Evolutionary conservation across 352 stramenopile species (phyloP).

Genomic region (Phytophthora meadii): DNA sequence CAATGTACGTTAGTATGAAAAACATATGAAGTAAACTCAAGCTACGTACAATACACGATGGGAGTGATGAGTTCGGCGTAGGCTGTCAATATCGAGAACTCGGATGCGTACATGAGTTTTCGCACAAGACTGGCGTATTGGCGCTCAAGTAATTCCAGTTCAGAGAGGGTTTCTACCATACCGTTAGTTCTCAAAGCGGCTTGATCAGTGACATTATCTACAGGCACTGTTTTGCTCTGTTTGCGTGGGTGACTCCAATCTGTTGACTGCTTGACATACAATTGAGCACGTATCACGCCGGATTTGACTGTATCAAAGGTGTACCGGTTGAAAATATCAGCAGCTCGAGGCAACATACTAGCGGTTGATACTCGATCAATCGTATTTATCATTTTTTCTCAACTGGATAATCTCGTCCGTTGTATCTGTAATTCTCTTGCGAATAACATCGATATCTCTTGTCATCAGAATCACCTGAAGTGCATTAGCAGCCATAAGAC

Average conservation of each 20-base stretch:
- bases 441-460: slow-evolving; percentile 16
- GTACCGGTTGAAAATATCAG: slow-evolving; percentile 11
- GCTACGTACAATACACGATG: slow-evolving; percentile 15
- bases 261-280: too few species aligned
- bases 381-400: slow-evolving; percentile 3
- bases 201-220: not conserved
- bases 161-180: not conserved
- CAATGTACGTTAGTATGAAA: not conserved
- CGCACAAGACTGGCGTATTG: slow-evolving; percentile 14
- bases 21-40: not conserved
- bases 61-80: slow-evolving; percentile 33
- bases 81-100: slow-evolving; percentile 35
- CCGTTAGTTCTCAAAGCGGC: too few species aligned
- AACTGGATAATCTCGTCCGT: slow-evolving; percentile 4
- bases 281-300: too few species aligned
- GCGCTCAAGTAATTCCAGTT: slow-evolving; percentile 18
- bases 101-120: slow-evolving; percentile 42
- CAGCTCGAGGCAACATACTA: slow-evolving; percentile 13
- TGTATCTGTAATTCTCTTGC: slow-evolving; percentile 10
- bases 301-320: slow-evolving; percentile 3
- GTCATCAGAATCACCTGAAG: slow-evolving; percentile 8
- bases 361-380: slow-evolving; percentile 1
- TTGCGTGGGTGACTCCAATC: too few species aligned
- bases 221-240: not conserved
- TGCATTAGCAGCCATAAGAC: slow-evolving; percentile 8